Evolutionary conservation across 257 asterid genomes (phyloP), one percentile per base, ranked within the genome.

Genomic region (Schizonepeta tenuifolia): DNA sequence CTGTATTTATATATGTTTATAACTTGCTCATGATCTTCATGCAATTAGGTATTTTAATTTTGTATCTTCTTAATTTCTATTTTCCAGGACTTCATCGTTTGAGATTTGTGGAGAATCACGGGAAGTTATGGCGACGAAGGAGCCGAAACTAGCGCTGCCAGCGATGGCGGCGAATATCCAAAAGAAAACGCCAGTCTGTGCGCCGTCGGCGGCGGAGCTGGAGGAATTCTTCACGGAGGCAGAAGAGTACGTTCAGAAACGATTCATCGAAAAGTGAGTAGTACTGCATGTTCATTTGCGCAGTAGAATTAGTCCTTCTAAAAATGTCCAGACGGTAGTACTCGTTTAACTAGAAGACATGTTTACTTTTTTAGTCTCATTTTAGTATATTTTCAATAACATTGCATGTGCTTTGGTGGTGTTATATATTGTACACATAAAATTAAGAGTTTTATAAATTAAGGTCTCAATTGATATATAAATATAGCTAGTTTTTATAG

Each of bases 261-360:
- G 79, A 59, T 87, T 89, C 54, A 56, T 76, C 9, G 88, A 89
- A 69, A 89, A 89, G 96, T 91, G 74, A 86, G 95, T 80, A 84
- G 91, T 80, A 86, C 90, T 64, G 58, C 53, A 47, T 44, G 51
- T 64, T 7, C 40, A 1, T 51, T 53, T 65, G 64, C 59, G 67
- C 33, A 24, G 57, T 40, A 59, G 43, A 65, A 66, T 75, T 70
- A 61, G 21, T 43, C 21, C 13, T 64, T 64, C 55, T n/a, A 64
- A 41, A 41, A 12, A 38, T 63, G 54, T 40, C 5, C 15, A 15
- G 15, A 59, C 14, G 3, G 13, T 33, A 22, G 5, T 15, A 7
- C 3, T 38, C 49, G 36, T 61, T 31, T 9, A 11, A 11, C 6
- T 6, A 12, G 15, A 40, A 40, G 12, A 21, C 40, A 15, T 12